Conservation (phyloP, 2,329 filamentous ascomycete genomes). For the Cladophialophora chaetospira region DNA sequence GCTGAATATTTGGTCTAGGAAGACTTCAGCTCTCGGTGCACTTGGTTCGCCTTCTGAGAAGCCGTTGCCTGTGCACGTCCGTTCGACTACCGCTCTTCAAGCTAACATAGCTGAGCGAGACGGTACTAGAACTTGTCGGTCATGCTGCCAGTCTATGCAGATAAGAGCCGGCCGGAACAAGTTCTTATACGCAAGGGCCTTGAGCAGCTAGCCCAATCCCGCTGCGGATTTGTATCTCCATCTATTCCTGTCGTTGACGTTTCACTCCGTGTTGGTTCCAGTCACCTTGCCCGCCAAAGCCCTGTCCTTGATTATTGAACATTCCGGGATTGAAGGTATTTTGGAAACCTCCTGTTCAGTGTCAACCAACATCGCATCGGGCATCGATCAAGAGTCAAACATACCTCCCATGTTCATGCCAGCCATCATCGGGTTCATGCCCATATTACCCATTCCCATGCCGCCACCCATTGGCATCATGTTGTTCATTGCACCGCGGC, state of each 20-base stretch:
- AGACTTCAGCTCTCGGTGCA: too few species aligned
- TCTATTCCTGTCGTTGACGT: constrained; percentile 70
- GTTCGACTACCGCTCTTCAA: too few species aligned
- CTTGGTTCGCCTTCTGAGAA: too few species aligned
- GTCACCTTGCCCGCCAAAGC: constrained; percentile 47
- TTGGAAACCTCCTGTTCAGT: constrained; percentile 21
- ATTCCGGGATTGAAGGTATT: constrained; percentile 70
- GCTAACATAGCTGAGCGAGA: too few species aligned
- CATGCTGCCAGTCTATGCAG: too few species aligned
- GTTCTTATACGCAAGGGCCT: too few species aligned
- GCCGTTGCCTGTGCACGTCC: too few species aligned
- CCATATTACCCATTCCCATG: constrained; percentile 58
- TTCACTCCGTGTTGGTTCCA: constrained; percentile 84
- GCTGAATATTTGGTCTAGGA: too few species aligned
- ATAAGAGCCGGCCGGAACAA: too few species aligned
- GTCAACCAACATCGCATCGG: neutral
- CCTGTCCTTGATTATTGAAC: constrained; percentile 57
- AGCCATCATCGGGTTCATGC: constrained; percentile 62
- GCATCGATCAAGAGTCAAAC: constrained; percentile 27
- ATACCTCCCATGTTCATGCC: constrained; percentile 55
- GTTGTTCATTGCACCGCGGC: constrained; percentile 57
- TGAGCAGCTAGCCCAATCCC: neutral
- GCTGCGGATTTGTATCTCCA: neutral
- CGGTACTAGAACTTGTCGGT: too few species aligned
- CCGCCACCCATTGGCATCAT: constrained; percentile 59